Conservation (phyloP, 257 asterid genomes). For the Solanum rostratum region DNA sequence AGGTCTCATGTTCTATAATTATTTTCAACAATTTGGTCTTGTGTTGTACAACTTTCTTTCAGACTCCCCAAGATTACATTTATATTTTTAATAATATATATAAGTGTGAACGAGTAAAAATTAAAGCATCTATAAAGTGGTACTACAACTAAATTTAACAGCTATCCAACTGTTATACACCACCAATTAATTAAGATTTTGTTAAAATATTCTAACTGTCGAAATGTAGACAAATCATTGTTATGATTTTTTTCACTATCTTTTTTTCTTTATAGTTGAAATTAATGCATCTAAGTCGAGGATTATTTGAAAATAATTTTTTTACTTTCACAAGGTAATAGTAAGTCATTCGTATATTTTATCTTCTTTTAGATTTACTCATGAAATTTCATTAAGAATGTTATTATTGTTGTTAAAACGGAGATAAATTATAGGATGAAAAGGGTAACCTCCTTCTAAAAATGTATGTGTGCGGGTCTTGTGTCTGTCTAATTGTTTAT, state of each 20-base stretch:
- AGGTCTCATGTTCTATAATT: neutral
- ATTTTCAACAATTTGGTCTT: neutral
- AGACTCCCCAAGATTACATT: neutral
- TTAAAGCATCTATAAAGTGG: neutral
- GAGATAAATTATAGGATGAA: too few relatives aligned
- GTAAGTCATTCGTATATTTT: fast-evolving
- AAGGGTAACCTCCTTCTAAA: neutral
- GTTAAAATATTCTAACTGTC: neutral
- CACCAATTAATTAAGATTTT: neutral
- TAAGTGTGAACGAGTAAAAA: neutral
- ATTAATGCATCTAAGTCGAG: too few relatives aligned
- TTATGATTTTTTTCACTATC: too few relatives aligned
- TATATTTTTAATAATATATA: neutral
- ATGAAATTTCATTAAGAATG: too few relatives aligned
- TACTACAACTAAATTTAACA: neutral
- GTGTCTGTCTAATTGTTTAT: neutral
- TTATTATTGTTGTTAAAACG: too few relatives aligned
- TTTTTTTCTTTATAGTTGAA: too few relatives aligned
- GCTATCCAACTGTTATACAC: neutral
- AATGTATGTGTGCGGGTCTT: too few relatives aligned
- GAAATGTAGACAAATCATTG: neutral
- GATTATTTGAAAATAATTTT: fast-evolving
- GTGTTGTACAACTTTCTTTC: neutral
- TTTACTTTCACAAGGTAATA: too few relatives aligned
- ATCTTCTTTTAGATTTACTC: fast-evolving